phyloP scores from a whole-genome alignment of 306 rosid species.

The Ziziphus jujuba region DNA sequence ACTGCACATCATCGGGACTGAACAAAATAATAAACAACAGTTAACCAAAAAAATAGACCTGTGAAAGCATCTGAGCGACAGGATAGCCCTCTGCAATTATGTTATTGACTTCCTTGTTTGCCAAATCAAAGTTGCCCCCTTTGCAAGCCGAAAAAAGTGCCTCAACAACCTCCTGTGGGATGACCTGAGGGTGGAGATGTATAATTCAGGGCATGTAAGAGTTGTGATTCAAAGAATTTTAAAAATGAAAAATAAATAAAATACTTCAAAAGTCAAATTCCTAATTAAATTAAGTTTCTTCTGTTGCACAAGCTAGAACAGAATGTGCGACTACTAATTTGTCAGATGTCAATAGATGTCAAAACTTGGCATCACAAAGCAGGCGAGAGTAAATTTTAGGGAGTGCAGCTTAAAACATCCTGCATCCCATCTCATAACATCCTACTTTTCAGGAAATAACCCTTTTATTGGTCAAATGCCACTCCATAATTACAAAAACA shows the following conservation, averaged over 20 bases:
- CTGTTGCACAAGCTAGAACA: background rate
- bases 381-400: background rate
- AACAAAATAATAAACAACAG: background rate
- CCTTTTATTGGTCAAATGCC: background rate
- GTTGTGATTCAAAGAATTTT: background rate
- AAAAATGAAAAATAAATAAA: background rate
- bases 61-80: conserved; percentile 80
- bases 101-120: conserved; percentile 85
- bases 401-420: background rate
- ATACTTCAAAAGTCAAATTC: background rate
- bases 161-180: conserved; percentile 59
- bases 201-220: conserved; percentile 18
- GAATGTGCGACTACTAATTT: background rate
- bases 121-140: conserved; percentile 84
- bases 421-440: conserved; percentile 25
- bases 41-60: conserved; percentile 43
- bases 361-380: conserved; percentile 3
- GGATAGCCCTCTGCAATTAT: conserved; percentile 96
- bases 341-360: background rate
- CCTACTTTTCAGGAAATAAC: conserved; percentile 9
- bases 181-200: conserved; percentile 47
- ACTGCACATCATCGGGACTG: conserved; percentile 8
- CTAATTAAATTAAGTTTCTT: too few relatives aligned
- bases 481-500: too few relatives aligned
- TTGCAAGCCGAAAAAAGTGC: conserved; percentile 62